phyloP scores from a whole-genome alignment of 345 rosid genomes.

The Citrus sp. region DNA sequence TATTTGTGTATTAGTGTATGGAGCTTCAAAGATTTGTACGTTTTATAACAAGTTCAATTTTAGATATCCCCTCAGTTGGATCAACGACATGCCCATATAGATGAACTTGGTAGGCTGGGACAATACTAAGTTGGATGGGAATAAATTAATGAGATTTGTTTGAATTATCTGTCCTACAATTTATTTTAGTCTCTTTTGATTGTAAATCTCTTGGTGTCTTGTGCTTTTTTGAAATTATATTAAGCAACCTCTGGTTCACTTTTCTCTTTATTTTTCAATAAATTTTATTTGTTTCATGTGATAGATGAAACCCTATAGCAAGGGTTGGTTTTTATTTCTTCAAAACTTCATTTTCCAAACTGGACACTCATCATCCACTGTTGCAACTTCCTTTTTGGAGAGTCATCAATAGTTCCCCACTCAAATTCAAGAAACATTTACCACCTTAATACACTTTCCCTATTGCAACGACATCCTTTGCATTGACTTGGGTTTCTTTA shows the following conservation, averaged over 20 bases:
- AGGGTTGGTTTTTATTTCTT: not conserved
- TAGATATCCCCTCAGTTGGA: not conserved
- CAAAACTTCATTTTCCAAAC: not conserved
- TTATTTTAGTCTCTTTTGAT: not conserved
- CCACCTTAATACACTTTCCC: not conserved
- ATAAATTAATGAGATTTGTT: not conserved
- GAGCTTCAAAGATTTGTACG: not conserved
- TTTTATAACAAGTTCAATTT: not conserved
- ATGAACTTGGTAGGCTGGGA: not conserved
- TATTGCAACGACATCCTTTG: constrained; percentile 1
- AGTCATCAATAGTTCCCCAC: not conserved
- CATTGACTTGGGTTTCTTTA: constrained; percentile 8
- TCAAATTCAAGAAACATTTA: not conserved
- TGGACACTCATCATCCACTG: not conserved
- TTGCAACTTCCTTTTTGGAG: not conserved
- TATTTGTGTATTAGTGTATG: not conserved
- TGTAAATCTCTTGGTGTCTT: no score
- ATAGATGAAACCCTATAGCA: no score
- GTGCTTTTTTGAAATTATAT: no score
- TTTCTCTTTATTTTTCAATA: no score
- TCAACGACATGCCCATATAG: not conserved
- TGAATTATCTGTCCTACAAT: not conserved
- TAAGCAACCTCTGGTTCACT: no score
- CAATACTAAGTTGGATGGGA: not conserved
- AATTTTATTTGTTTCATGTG: no score